Base-by-base conservation (phyloP, 1,284 basidiomycete genomes). In the Trichosporon asahii region DNA sequence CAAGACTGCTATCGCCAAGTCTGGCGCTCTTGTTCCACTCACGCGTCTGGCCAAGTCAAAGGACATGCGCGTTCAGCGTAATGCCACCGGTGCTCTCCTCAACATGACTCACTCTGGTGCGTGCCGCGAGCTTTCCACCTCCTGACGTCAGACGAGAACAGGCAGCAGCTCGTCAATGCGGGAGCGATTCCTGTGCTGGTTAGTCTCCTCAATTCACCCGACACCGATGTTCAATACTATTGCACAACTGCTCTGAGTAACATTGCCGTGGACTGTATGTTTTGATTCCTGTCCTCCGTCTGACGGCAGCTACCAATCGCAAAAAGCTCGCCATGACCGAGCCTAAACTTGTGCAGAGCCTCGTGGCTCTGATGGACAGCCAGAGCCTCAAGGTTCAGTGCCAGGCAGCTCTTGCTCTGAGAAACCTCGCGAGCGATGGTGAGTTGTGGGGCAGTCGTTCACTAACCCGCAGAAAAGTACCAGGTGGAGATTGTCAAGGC, bases 1-100 rank as follows among this genome's bases (percentile, higher is more conserved):
- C 88, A 99, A 99, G 88, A 98, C 95, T 65, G 98, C 97, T 88
- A 99, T 99, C 74, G 97, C 97, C 68, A 98, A 98, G 86, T 98
- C 95, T 3, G 97, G 97, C 66, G 97, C 97, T 15, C 86, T 99
- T 66, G 94, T 98, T 29, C 97, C 97, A 46, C 89, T 99, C 53
- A 99, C 97, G 61, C 90, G 97, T 65, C 88, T 99, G 61, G 97
- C 97, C 61, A 91, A 94, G 72, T 98, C 95, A 35, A 99, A 98
- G 85, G 97, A 99, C 83, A 98, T 99, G 95, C 90, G 97, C 44
- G 97, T 99, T 1, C 97, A 99, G 84, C 88, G 97, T 70, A 99
- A 99, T 81, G 97, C 97, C 2, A 99, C 97, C 0, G 97, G 97
- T 14, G 97, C 97, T 37, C 86, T 99, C 69, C 87, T 99, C 69